phyloP scores from a whole-genome alignment of 352 stramenopile species.

The Phytophthora boehmeriae region DNA sequence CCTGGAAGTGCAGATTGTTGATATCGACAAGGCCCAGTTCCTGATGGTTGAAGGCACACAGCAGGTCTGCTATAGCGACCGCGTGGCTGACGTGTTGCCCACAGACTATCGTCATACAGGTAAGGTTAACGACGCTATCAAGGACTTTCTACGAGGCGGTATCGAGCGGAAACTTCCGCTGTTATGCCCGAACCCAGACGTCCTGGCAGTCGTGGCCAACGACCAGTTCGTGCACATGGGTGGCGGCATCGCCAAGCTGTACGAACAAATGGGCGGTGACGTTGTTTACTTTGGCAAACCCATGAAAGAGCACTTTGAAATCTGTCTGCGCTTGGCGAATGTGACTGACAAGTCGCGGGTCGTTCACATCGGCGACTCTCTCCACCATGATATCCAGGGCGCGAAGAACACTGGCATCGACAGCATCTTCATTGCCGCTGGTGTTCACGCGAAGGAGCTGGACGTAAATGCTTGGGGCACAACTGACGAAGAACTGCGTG shows the following conservation, averaged over 20 bases:
- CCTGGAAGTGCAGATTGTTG: conserved; percentile 48
- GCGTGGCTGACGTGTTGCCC: conserved; percentile 31
- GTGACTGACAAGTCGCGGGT: conserved; percentile 40
- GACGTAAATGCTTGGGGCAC: conserved; percentile 33
- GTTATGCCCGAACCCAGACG: conserved; percentile 90
- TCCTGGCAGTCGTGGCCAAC: conserved; percentile 70
- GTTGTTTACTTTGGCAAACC: conserved; percentile 90
- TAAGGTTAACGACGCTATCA: conserved; percentile 40
- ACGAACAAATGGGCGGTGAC: conserved; percentile 74
- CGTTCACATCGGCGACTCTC: conserved; percentile 69
- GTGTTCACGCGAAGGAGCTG: conserved; percentile 62
- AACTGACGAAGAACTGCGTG: conserved; percentile 26
- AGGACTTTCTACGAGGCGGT: conserved; percentile 56
- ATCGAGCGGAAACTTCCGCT: conserved; percentile 65
- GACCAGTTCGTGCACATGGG: conserved; percentile 65
- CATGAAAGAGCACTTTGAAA: conserved; percentile 75
- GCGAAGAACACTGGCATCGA: conserved; percentile 55
- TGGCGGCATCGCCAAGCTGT: conserved; percentile 82
- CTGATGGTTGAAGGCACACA: conserved; percentile 64
- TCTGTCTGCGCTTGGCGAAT: conserved; percentile 47
- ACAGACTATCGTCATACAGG: conserved; percentile 56
- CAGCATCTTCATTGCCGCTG: conserved; percentile 62
- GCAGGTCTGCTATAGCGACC: conserved; percentile 56
- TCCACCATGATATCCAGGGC: conserved; percentile 71
- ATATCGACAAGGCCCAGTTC: conserved; percentile 49